These are phyloP conservation scores for Triticum urartu DNA, from an alignment of 176 grass and related monocot genomes.

Conservation along the genomic window DNA sequence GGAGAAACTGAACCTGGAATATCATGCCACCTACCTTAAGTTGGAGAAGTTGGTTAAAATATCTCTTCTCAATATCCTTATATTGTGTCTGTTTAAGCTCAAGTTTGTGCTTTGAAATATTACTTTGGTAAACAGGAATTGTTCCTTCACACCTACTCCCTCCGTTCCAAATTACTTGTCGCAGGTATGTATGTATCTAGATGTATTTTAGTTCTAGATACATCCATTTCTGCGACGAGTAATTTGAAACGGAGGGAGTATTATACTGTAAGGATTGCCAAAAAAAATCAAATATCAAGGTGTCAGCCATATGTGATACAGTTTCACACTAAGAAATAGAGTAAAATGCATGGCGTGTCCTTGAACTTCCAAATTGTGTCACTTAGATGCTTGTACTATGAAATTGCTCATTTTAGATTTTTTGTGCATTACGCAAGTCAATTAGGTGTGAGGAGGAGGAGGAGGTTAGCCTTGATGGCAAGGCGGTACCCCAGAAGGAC, in stretches of 20 bases:
- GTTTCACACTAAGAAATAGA: neutral
- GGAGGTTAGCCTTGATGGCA: too few species aligned
- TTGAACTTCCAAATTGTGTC: neutral
- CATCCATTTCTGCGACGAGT: too few species aligned
- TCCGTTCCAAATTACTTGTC: too few species aligned
- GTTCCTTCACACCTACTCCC: constrained; percentile 65
- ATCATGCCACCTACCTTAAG: constrained; percentile 69
- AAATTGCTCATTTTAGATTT: neutral
- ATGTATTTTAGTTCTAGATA: too few species aligned
- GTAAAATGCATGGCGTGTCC: neutral
- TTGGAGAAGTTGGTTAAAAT: constrained; percentile 91
- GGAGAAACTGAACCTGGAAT: constrained; percentile 25
- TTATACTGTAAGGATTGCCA: constrained; percentile 63
- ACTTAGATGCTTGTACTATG: neutral
- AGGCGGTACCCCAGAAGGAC: too few species aligned
- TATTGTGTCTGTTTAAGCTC: constrained; percentile 94
- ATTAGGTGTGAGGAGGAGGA: too few species aligned
- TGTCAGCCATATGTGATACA: neutral
- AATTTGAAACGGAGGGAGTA: neutral
- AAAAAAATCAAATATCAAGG: constrained; percentile 21
- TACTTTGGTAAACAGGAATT: constrained; percentile 81
- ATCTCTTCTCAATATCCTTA: constrained; percentile 84
- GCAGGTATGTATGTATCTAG: too few species aligned
- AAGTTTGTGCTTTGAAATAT: constrained; percentile 84
- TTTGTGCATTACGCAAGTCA: neutral